Conservation (phyloP, 805 yeast species). For the Kuraishia floccosa region DNA sequence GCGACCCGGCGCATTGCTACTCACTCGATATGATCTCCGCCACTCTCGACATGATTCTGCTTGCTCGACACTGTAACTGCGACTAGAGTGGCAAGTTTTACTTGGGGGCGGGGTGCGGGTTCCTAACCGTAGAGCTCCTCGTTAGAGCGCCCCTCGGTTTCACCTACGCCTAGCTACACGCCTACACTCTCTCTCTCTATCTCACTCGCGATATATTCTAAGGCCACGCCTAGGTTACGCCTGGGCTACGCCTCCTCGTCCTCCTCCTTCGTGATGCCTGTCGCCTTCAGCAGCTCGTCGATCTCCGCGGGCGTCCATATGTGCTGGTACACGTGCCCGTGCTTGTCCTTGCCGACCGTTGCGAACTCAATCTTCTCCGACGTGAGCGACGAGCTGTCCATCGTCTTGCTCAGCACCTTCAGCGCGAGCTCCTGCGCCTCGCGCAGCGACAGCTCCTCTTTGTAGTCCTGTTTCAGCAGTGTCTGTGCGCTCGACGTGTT, state of each 20-base stretch:
- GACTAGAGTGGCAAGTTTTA: no score
- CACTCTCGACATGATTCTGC: conserved; percentile 22
- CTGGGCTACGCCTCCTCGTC: conserved; percentile 37
- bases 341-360: conserved; percentile 42
- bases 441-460: conserved; percentile 58
- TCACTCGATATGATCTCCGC: conserved; percentile 25
- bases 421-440: conserved; percentile 84
- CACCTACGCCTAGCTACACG: no score
- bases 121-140: no score
- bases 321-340: conserved; percentile 49
- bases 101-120: no score
- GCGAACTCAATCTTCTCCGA: conserved; percentile 92
- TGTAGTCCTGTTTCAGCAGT: conserved; percentile 86
- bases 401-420: conserved; percentile 86
- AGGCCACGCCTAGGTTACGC: no score
- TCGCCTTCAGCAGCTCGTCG: conserved; percentile 56
- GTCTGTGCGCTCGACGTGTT: conserved; percentile 96
- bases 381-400: conserved; percentile 77
- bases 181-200: no score
- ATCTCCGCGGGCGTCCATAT: conserved; percentile 78
- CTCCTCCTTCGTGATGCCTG: conserved; percentile 56
- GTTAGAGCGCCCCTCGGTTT: no score
- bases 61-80: background rate
- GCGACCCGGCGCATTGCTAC: conserved; percentile 4
- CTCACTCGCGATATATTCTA: no score